Evolutionary conservation across 148 eudicot genomes (phyloP), one percentile per base, ranked within the genome.

Genomic region (Beta vulgaris): DNA sequence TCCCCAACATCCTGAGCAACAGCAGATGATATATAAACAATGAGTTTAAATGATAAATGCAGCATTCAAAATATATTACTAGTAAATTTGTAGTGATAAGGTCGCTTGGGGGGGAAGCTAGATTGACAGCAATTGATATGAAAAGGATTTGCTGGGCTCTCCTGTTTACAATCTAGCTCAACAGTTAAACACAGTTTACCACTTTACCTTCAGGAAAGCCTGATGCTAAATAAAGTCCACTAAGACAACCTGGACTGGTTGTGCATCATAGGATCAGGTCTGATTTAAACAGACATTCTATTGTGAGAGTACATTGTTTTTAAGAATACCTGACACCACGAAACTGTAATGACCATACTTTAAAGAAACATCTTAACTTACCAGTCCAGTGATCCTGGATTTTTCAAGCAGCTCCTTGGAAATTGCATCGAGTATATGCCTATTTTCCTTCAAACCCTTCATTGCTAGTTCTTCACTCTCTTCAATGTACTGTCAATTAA

Each of bases 381-480:
- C 98, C 92, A 87, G 74, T 77, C 98, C 98, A 15, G 98, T 93
- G 71, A 93, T 81, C 81, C 98, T 88, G 13, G 90, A 88, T 68
- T 84, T 87, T 72, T 89, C 85, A 36, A 93, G 76, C 62, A 93
- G 85, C 80, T 87, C 88, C 53, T 77, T 78, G 14, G 97, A 82
- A 73, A 93, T 87, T 63, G 61, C 75, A 68, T 93, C 98, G 78
- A 93, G 84, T 68, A 93, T 91, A 62, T 88, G 94, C 58, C 86
- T 79, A 79, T 93, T 93, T 78, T 85, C 87, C 83, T 78, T 82
- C 85, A 93, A 78, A 32, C 90, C 98, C 70, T 86, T 88, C 63
- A 82, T 86, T 46, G 98, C 98, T 79, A 93, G 78, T 79, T 88
- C 98, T 81, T 93, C 97, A 1, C 94, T 89, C 83, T 91, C 98